Base-by-base conservation (phyloP, 2,329 filamentous ascomycete species). In the Teratosphaeria viscida region DNA sequence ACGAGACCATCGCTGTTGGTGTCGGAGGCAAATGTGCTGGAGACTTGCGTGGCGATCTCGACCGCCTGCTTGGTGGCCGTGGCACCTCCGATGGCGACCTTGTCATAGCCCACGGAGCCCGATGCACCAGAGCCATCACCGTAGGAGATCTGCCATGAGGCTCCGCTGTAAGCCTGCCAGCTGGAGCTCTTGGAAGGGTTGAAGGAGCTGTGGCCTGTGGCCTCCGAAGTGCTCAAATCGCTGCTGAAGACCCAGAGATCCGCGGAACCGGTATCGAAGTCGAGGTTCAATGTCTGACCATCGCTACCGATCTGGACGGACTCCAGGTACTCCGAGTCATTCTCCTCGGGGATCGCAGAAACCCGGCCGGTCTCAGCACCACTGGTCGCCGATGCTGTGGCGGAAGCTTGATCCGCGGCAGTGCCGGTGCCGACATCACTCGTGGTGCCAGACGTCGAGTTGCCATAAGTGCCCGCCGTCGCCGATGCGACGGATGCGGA, bases 231-330 rank as follows among this genome's bases (percentile, higher is more conserved):
- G 1, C 79, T 69, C 43, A 89, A 79, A 58, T 79, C 70, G 16
- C 82, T 84, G 75, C 82, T 87, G 76, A 90, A 87, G 26, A 87
- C 82, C 87, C 86, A 90, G 76, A 89, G 79, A 72, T 90, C 87
- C 12, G 87, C 82, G 1, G 86, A 89, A 59, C 87, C 87, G n/a
- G 85, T 87, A 73, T 90, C 87, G 69, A 90, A 88, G 71, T 89
- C 83, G 70, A 90, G 75, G 68, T 85, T 83, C 60, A 90, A 67
- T 4, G 78, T 81, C 74, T 90, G 87, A 14, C 14, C 27, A 37
- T 37, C 12, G 5, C 84, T 85, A 61, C 87, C 87, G 63, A 90
- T 81, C n/a, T 71, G 80, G 57, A 90, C 84, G 0, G 85, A 85
- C 0, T 85, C 82, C 12, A 92, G 79, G 67, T 89, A 92, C 61